phyloP scores from a whole-genome alignment of 306 rosid genomes.

The Prunus campanulata region DNA sequence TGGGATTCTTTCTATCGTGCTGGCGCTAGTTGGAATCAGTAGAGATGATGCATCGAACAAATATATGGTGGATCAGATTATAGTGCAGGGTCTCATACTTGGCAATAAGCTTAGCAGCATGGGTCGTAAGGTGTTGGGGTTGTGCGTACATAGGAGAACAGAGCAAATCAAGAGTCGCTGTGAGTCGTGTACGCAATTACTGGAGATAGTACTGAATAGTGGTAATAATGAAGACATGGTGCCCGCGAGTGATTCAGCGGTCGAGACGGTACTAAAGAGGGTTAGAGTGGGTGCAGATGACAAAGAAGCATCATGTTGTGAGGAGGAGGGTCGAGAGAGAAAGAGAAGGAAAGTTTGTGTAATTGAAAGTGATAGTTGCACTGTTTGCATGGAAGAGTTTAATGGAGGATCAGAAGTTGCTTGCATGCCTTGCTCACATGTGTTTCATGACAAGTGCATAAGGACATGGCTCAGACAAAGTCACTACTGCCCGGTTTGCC shows the following conservation, averaged over 20 bases:
- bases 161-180: neutral
- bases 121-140: neutral
- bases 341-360: neutral
- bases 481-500: conserved; percentile 19
- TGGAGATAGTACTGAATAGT: neutral
- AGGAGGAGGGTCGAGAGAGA: neutral
- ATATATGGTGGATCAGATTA: neutral
- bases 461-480: conserved; percentile 9
- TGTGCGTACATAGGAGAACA: neutral
- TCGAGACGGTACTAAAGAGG: too few relatives aligned
- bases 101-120: neutral
- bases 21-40: neutral
- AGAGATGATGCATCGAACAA: neutral
- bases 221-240: neutral
- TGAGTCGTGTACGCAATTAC: neutral
- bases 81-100: neutral
- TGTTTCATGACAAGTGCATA: conserved; percentile 21
- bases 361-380: neutral
- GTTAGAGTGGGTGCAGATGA: neutral
- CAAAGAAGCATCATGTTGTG: neutral
- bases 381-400: conserved; percentile 18
- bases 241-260: too few relatives aligned
- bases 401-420: neutral
- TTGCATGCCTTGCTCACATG: conserved; percentile 16
- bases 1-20: neutral